Percentiles rank a stretch among this genome's conserved stretches.
These are phyloP conservation scores for Diplotaxis tenuifolia DNA, from an alignment of 345 rosid genomes.

Conservation along the genomic window DNA sequence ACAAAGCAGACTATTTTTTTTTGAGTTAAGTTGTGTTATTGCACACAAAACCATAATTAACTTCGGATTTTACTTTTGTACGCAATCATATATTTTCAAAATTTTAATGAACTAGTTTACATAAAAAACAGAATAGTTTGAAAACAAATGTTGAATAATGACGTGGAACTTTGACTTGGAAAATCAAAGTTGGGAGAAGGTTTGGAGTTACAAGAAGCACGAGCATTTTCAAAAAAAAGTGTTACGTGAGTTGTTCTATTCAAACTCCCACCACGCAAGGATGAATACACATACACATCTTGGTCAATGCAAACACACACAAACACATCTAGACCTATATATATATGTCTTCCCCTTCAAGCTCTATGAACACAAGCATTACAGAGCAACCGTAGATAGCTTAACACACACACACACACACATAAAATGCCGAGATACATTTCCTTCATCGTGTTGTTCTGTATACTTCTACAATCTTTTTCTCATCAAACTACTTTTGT, in stretches of 20 bases:
- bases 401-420: background rate
- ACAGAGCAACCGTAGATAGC: background rate
- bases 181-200: conserved; percentile 17
- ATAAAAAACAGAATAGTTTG: background rate
- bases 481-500: background rate
- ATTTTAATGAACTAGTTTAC: background rate
- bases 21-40: too few relatives aligned
- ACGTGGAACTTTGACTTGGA: conserved; percentile 11
- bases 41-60: background rate
- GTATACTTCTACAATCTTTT: background rate
- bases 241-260: conserved; percentile 26
- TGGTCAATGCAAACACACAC: conserved; percentile 10
- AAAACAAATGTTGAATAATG: background rate
- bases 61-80: background rate
- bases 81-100: background rate
- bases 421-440: conserved; percentile 21
- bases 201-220: conserved; percentile 36
- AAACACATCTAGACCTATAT: background rate
- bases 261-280: conserved; percentile 17
- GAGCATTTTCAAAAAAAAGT: conserved; percentile 24
- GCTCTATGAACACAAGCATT: conserved; percentile 4
- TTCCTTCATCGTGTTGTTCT: conserved; percentile 8
- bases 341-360: conserved; percentile 11
- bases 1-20: too few relatives aligned
- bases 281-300: conserved; percentile 30